Evolutionary conservation across 2,329 filamentous ascomycete genomes (phyloP), one percentile per base, ranked within the genome.

Genomic region (Beauveria asiatica): DNA sequence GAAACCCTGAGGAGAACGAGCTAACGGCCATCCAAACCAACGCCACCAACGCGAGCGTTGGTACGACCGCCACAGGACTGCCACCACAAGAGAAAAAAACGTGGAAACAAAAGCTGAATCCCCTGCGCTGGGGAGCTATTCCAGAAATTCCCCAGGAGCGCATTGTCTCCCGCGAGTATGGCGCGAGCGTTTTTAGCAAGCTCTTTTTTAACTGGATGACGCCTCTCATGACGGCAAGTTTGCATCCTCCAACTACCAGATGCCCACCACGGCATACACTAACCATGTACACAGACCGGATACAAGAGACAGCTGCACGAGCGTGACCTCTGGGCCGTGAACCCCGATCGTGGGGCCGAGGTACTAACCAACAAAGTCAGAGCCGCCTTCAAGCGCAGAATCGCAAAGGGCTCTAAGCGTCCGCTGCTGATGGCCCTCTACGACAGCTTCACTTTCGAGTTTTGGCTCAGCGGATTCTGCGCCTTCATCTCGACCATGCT

Each of bases 141-240:
- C 82, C 84, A 1, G 76, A 80, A 0, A 75, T 87, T 1, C 85
- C 85, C 42, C 73, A 80, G 52, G 77, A 79, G 66, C 77, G 78
- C 60, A 67, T 66, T 7, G 71, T 78, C 0, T 92, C 84, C 6
- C 83, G 82, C 63, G 92, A 97, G 74, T 80, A 90, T 70, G 79
- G 76, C 4, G 92, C 92, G 5, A 76, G 82, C 2, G 87, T 92
- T 68, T 81, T 94, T 64, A 96, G 90, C 74, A 71, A 80, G 60
- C 71, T 96, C 23, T 88, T 87, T 4, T 97, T 96, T 70, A 84
- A 91, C 71, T 97, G 93, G 93, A 93, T 97, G 80, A 85, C 85
- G 0, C 87, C 90, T 1, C 70, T 97, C 59, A 97, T 97, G 92
- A 80, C 75, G 64, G 87, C 88, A 72, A 75, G 83, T 77, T 53